These are phyloP conservation scores for Rubia peregrina DNA, from an alignment of 305 asterid species.

Conservation along the genomic window DNA sequence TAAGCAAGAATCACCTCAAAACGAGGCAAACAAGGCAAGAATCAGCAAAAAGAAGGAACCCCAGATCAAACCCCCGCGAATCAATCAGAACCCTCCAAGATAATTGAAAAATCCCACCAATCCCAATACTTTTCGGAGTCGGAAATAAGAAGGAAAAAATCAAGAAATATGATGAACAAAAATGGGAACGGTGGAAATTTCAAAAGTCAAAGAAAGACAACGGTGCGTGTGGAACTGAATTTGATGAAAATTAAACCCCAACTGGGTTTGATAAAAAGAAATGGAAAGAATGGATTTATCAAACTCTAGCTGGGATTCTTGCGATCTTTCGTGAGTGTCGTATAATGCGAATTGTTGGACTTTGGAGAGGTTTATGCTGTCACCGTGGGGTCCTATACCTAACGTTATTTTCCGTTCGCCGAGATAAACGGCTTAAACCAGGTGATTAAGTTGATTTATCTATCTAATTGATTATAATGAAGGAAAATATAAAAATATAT, in stretches of 20 bases:
- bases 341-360: conserved; percentile 22
- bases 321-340: not conserved
- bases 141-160: not conserved
- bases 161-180: conserved; percentile 8
- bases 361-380: conserved; percentile 22
- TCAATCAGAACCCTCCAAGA: conserved; percentile 21
- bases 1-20: conserved; percentile 36
- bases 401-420: not conserved
- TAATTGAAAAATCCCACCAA: not conserved
- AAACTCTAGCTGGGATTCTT: conserved; percentile 42
- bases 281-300: conserved; percentile 25
- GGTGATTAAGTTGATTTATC: not conserved
- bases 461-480: not conserved
- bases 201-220: conserved; percentile 43
- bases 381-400: conserved; percentile 1
- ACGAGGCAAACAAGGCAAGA: conserved; percentile 24
- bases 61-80: conserved; percentile 35
- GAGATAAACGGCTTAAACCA: conserved; percentile 5
- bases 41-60: conserved; percentile 21
- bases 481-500: not conserved
- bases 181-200: conserved; percentile 15
- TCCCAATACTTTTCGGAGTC: not conserved
- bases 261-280: conserved; percentile 45
- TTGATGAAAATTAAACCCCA: conserved; percentile 26
- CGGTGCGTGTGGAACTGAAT: conserved; percentile 17